Base-by-base conservation (phyloP, 164 flowering plant species). In the Magnolia changhungtana region DNA sequence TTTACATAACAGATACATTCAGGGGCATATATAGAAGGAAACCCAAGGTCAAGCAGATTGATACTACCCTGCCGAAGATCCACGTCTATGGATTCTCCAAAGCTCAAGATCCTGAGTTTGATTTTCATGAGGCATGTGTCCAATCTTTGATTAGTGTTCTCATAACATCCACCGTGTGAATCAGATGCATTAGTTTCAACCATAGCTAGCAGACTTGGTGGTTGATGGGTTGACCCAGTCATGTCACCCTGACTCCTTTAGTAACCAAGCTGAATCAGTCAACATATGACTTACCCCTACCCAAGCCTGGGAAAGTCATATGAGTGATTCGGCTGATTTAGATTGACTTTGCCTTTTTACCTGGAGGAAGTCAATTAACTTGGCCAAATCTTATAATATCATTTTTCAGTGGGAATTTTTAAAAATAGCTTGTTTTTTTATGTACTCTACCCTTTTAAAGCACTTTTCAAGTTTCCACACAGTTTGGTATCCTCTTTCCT, bases 51-150 rank as follows among this genome's bases (percentile, higher is more conserved):
- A 73, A 52, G 64, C 63, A 29, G 18, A 74, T 31, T 78, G 82
- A 76, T 49, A 59, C 66, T 29, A 76, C 75, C 27, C 80, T 90
- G 81, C 98, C 98, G 23, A 88, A 63, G 79, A 91, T 94, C 84
- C 98, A 94, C 80, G 90, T 94, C 7, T 94, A 96, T 75, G 99
- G 98, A 72, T 96, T 96, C 88, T 94, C 98, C 51, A 93, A 90
- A 82, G 98, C 97, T 58, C 80, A 75, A 72, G 98, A 93, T 84
- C 98, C 98, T 23, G 97, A 94, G 75, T 92, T 90, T 51, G 98
- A 94, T 67, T 93, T 92, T 74, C 91, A 86, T 49, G 90, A 92
- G 97, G 98, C 91, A 73, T 37, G 18, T 59, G 16, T 68, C 31
- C 50, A 9, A 9, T 68, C 45, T 37, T 37, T 37, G 45, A 37